phyloP scores from a whole-genome alignment of 805 yeast genomes.

The Clavispora phyllophila region DNA sequence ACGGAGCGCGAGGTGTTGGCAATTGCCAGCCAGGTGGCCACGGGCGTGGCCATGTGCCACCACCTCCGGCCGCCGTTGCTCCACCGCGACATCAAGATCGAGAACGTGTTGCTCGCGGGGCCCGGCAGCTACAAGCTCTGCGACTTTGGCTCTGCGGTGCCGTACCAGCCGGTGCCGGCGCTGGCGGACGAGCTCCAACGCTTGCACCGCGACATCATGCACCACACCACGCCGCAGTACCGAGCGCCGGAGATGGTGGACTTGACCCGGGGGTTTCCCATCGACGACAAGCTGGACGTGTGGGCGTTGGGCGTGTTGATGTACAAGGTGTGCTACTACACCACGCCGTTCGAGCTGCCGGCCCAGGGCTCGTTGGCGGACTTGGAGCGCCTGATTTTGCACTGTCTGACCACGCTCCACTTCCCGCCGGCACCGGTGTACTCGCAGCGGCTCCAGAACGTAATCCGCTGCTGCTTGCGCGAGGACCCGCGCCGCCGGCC shows the following conservation, averaged over 20 bases:
- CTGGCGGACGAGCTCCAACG: slow-evolving; percentile 54
- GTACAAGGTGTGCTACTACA: slow-evolving; percentile 74
- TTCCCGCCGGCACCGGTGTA: slow-evolving; percentile 43
- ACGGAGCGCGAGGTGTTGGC: slow-evolving; percentile 63
- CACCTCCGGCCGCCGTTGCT: slow-evolving; percentile 63
- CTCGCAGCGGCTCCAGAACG: slow-evolving; percentile 56
- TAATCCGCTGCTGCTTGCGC: slow-evolving; percentile 56
- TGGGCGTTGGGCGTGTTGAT: slow-evolving; percentile 83
- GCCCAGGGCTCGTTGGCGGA: slow-evolving; percentile 32
- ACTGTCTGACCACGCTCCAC: slow-evolving; percentile 44
- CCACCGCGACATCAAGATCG: slow-evolving; percentile 80
- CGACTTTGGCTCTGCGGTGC: slow-evolving; percentile 79
- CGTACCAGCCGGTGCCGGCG: slow-evolving; percentile 57
- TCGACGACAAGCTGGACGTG: slow-evolving; percentile 77
- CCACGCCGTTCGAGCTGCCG: slow-evolving; percentile 71
- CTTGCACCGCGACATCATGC: slow-evolving; percentile 64
- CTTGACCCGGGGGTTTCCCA: slow-evolving; percentile 58
- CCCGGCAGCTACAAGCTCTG: slow-evolving; percentile 62
- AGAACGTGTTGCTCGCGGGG: slow-evolving; percentile 64
- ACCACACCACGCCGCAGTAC: slow-evolving; percentile 81
- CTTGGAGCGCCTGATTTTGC: slow-evolving; percentile 56
- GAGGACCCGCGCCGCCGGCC: slow-evolving; percentile 72
- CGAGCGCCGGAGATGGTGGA: slow-evolving; percentile 84
- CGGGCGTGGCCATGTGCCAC: slow-evolving; percentile 77
- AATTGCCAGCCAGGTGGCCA: slow-evolving; percentile 65